Evolutionary conservation across 2,329 filamentous ascomycete species (phyloP).

Genomic region (Talaromyces sp.): DNA sequence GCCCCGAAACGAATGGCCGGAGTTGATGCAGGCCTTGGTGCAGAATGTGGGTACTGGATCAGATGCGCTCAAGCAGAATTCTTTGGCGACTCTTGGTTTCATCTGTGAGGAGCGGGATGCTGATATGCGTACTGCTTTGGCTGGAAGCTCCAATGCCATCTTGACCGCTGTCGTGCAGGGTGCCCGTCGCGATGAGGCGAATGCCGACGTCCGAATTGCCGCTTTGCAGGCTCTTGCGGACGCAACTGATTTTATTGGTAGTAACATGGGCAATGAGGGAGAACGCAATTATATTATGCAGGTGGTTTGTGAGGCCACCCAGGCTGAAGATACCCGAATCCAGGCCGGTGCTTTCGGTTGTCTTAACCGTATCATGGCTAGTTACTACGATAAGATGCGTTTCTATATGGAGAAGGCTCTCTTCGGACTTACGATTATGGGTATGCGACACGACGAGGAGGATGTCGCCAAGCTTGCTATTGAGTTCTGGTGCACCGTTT

Average conservation of each 20-base stretch:
- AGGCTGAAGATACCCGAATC: slow-evolving; percentile 85
- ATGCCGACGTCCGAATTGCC: slow-evolving; percentile 83
- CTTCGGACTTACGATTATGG: slow-evolving; percentile 93
- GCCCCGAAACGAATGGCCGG: slow-evolving; percentile 87
- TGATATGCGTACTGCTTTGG: slow-evolving; percentile 76
- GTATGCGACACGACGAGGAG: slow-evolving; percentile 97
- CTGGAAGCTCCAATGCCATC: slow-evolving; percentile 93
- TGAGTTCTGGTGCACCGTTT: slow-evolving; percentile 99
- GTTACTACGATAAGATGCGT: slow-evolving; percentile 99
- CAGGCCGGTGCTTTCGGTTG: slow-evolving; percentile 96
- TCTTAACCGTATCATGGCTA: slow-evolving; percentile 95
- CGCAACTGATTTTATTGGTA: slow-evolving; percentile 94
- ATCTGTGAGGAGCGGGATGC: slow-evolving; percentile 94
- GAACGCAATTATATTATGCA: slow-evolving; percentile 99
- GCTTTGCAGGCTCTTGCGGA: slow-evolving; percentile 93
- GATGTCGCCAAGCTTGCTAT: slow-evolving; percentile 97
- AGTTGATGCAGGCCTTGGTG: slow-evolving; percentile 84
- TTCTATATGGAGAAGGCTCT: slow-evolving; percentile 99
- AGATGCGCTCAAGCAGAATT: slow-evolving; percentile 89
- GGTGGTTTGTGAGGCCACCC: slow-evolving; percentile 97
- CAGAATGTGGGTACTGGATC: slow-evolving; percentile 86
- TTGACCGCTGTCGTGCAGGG: slow-evolving; percentile 96
- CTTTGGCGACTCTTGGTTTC: slow-evolving; percentile 93
- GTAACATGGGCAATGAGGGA: slow-evolving; percentile 98
- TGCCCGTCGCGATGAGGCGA: slow-evolving; percentile 92